Evolutionary conservation across 345 rosid species (phyloP).

Genomic region (Salix viminalis): DNA sequence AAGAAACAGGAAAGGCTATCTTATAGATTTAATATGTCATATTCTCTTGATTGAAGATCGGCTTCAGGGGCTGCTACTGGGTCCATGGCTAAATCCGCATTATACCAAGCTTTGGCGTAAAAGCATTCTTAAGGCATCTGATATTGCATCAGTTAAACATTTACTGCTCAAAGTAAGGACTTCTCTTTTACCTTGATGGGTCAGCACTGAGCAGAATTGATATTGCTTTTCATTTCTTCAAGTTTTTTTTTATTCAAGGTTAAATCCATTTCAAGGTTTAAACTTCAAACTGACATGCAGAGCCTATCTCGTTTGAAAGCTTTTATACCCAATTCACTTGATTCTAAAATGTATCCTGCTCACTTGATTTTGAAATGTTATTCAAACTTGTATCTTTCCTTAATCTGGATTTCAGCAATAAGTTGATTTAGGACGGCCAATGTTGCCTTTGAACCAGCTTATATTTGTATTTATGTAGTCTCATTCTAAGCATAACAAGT

Average conservation of each 20-base stretch:
- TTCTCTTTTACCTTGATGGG: conserved; percentile 1
- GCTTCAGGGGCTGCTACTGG: conserved; percentile 72
- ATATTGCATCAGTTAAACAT: conserved; percentile 48
- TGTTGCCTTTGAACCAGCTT: background rate
- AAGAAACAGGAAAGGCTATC: conserved; percentile 45
- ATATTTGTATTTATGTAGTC: background rate
- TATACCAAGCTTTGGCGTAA: conserved; percentile 61
- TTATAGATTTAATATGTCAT: conserved; percentile 44
- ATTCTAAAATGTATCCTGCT: background rate
- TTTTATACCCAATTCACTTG: background rate
- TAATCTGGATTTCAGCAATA: background rate
- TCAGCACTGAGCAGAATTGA: background rate
- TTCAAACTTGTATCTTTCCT: background rate
- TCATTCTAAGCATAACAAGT: background rate
- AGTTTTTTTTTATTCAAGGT: background rate
- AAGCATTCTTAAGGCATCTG: conserved; percentile 50
- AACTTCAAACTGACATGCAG: background rate
- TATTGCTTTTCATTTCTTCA: background rate
- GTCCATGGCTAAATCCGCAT: conserved; percentile 85
- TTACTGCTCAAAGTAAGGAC: conserved; percentile 57
- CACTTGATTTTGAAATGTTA: background rate
- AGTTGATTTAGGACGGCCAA: background rate
- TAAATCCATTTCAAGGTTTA: background rate
- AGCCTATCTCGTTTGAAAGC: background rate
- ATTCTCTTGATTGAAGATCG: conserved; percentile 66